Percentiles rank a stretch among this genome's conserved stretches.
Conservation (phyloP, 2,329 filamentous ascomycete species). For the Alternaria ethzedia region DNA sequence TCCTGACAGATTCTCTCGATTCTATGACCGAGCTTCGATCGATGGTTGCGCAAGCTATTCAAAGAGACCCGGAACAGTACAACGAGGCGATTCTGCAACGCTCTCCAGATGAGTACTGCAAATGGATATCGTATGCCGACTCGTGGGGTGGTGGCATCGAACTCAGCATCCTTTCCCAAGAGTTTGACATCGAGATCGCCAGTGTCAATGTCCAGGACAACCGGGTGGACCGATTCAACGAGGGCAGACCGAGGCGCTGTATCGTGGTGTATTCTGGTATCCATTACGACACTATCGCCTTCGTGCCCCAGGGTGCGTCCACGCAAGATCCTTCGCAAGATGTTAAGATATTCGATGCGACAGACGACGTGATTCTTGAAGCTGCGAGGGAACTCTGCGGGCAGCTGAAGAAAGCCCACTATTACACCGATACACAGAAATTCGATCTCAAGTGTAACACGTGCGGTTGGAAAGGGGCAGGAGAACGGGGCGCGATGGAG, state of each 20-base stretch:
- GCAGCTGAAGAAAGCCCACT: conserved; percentile 73
- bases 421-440: conserved; percentile 86
- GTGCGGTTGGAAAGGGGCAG: conserved; percentile 72
- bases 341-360: conserved; percentile 72
- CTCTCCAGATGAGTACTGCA: conserved; percentile 74
- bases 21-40: conserved; percentile 75
- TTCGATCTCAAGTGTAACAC: conserved; percentile 80
- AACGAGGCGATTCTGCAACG: conserved; percentile 77
- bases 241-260: conserved; percentile 69
- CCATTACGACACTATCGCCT: conserved; percentile 88
- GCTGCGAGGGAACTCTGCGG: conserved; percentile 63
- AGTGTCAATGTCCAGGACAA: conserved; percentile 79
- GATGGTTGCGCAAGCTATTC: conserved; percentile 80
- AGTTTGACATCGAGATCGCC: conserved; percentile 85
- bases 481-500: conserved; percentile 66
- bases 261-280: conserved; percentile 90
- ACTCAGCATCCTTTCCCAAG: conserved; percentile 80
- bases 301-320: conserved; percentile 66
- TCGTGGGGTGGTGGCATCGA: conserved; percentile 94
- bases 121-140: conserved; percentile 78
- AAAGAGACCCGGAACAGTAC: conserved; percentile 74
- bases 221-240: conserved; percentile 77
- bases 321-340: conserved; percentile 75
- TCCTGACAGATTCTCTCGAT: conserved; percentile 69
- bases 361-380: conserved; percentile 61